Base-by-base conservation (phyloP, 202 grass and related monocot genomes). In the Bolboschoenoplectus hybrid region DNA sequence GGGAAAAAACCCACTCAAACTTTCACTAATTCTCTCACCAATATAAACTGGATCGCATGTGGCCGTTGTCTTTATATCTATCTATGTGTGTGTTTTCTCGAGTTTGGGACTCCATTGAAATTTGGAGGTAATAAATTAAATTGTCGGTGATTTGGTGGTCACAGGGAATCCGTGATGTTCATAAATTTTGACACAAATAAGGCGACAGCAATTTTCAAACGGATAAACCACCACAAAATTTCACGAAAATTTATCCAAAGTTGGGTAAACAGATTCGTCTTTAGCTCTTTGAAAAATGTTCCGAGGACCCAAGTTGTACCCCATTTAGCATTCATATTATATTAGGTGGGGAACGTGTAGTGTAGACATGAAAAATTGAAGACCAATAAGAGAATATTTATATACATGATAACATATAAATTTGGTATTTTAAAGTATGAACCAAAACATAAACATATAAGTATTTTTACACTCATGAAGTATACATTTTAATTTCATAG, bases 201-300 rank as follows among this genome's bases (percentile, higher is more conserved):
- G 5, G 19, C 81, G 62, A 83, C 64, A 69, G 56, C 11, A 68
- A 53, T 17, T 52, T 83, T 67, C 0, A 83, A 83, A 53, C 50
- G 81, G 81, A 83, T 83, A 83, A 83, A 83, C 81, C 40, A 67
- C 61, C 62, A 26, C 2, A 68, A 83, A 66, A 46, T 34, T 50
- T 82, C 61, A 82, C 60, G 64, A 83, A 67, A 70, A n/a, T 9
- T 71, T 84, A 64, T 71, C 81, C 50, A 6, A 56, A 70, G 81
- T 84, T 84, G 6, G 81, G 46, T 83, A 53, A 84, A 13, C 81
- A 38, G 63, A 84, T 71, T 84, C 41, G 26, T 40, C 45, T 38
- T 19, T 71, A 53, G 63, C 45, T 46, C 64, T 68, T 41, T 0
- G 13, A 5, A 69, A 84, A 53, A 55, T 82, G 17, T 52, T 71